Evolutionary conservation across 2,329 filamentous ascomycete species (phyloP).

Genomic region (Trichoderma atrobrunneum): DNA sequence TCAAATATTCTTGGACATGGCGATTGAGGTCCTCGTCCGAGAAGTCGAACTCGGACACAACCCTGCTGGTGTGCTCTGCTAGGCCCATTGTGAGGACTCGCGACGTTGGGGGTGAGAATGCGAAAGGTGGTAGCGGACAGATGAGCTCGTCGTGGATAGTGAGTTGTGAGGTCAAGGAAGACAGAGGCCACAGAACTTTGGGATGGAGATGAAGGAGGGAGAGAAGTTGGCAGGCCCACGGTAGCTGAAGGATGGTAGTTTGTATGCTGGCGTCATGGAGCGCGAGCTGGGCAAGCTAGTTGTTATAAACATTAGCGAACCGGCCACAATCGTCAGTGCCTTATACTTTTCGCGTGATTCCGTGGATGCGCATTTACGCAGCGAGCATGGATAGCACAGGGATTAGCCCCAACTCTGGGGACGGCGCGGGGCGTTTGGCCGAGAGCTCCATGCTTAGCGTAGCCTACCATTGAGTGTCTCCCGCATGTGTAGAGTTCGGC

Average conservation of each 20-base stretch:
- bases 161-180: conserved; percentile 30
- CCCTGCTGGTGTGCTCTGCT: conserved; percentile 69
- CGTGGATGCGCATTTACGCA: not conserved
- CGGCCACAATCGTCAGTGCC: conserved; percentile 14
- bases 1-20: conserved; percentile 80
- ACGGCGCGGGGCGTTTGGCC: conserved; percentile 21
- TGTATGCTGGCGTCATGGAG: conserved; percentile 50
- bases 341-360: conserved; percentile 16
- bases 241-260: conserved; percentile 26
- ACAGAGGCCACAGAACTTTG: conserved; percentile 30
- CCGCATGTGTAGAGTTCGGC: not conserved
- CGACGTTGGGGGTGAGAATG: conserved; percentile 52
- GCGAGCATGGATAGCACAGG: conserved; percentile 16
- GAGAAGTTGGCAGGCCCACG: conserved; percentile 23
- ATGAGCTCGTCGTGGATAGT: conserved; percentile 42
- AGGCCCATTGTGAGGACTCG: conserved; percentile 59
- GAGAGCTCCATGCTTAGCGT: conserved; percentile 20
- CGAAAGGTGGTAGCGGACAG: conserved; percentile 57
- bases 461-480: conserved; percentile 8
- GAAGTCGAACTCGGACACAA: conserved; percentile 85
- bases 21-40: conserved; percentile 72
- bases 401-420: conserved; percentile 19
- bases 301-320: conserved; percentile 19
- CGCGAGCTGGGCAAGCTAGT: conserved; percentile 51
- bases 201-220: conserved; percentile 30